Evolutionary conservation across 192 early-diverging fungal species (phyloP).

Genomic region (Tieghemiomyces parasiticus): DNA sequence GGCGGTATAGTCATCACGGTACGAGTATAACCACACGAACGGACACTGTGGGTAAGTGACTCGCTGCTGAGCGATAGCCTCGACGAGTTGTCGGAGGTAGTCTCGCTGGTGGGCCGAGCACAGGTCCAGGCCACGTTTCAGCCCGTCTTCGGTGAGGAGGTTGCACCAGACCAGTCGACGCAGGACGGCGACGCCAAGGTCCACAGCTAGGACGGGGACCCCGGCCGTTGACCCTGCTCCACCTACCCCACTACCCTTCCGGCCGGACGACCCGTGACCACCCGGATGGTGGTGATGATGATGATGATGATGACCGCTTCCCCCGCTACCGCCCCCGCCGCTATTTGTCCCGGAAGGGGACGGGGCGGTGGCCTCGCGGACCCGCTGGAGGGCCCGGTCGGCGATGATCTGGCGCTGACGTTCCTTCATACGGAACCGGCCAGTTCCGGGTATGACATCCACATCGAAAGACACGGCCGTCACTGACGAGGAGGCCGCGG

Average conservation of each 20-base stretch:
- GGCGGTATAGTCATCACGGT: constrained; percentile 43
- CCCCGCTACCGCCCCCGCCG: constrained; percentile 13
- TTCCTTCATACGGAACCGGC: constrained; percentile 4
- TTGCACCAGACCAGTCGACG: constrained; percentile 35
- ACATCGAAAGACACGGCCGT: too few relatives aligned
- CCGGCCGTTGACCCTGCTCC: too few relatives aligned
- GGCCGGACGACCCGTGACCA: constrained; percentile 19
- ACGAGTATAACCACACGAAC: constrained; percentile 59
- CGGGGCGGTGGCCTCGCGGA: constrained; percentile 13
- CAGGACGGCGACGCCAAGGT: constrained; percentile 41
- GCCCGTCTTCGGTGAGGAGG: constrained; percentile 45
- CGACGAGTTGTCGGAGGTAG: constrained; percentile 33
- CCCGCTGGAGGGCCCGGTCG: constrained; percentile 5
- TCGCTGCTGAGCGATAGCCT: constrained; percentile 18
- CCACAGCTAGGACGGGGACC: constrained; percentile 46
- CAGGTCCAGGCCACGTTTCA: constrained; percentile 36
- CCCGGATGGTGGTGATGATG: constrained; percentile 22
- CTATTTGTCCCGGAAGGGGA: too few relatives aligned
- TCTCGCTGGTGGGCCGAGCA: constrained; percentile 36
- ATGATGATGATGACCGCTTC: constrained; percentile 19
- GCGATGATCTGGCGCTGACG: background rate
- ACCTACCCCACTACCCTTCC: too few relatives aligned
- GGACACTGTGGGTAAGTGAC: constrained; percentile 20
- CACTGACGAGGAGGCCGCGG: too few relatives aligned
- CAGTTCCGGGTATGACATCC: too few relatives aligned